Evolutionary conservation across 495 filamentous ascomycete genomes (phyloP), one percentile per base, ranked within the genome.

Genomic region (Trichoderma gamsii): DNA sequence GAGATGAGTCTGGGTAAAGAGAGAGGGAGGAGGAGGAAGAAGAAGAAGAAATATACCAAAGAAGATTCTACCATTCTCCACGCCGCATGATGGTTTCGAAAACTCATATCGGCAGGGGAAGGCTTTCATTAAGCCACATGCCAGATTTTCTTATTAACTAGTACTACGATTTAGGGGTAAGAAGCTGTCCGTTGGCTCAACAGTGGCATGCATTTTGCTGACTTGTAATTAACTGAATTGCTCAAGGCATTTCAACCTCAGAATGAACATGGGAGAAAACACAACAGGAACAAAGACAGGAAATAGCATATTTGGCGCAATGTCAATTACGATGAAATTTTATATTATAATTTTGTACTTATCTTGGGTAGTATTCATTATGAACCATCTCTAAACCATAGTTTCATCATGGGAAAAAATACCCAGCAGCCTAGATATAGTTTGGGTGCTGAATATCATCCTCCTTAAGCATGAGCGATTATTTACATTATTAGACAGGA

Each of bases 1-100:
- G 68, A 70, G 77, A 68, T 82, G 72, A 38, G 35, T 5, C 2
- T 5, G 12, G 43, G 43, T 18, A 18, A 16, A 44, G 41, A 44
- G 41, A 16, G 41, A 44, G 15, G 6, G 41, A 6, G 41, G 41
- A 44, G 41, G n/a, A n/a, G n/a, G n/a, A n/a, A n/a, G n/a, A n/a
- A 44, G 9, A 44, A 44, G 9, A 2, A 44, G 41, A 11, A 44
- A 1, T 1, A 44, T 16, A 16, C 41, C 15, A 44, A 6, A 12
- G 41, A 16, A 44, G 41, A 16, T 44, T 44, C 6, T 44, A 7
- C 15, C 1, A 16, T 44, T 16, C 11, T 16, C 43, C 18, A 18
- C 43, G 12, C 12, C 12, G 18, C 12, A 46, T 46, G 5, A 46
- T 4, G 43, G 5, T 3, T 18, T 6, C 5, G 3, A 18, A 46